Evolutionary conservation across 1,284 basidiomycete genomes (phyloP).

Genomic region (Volvariella surrecta): DNA sequence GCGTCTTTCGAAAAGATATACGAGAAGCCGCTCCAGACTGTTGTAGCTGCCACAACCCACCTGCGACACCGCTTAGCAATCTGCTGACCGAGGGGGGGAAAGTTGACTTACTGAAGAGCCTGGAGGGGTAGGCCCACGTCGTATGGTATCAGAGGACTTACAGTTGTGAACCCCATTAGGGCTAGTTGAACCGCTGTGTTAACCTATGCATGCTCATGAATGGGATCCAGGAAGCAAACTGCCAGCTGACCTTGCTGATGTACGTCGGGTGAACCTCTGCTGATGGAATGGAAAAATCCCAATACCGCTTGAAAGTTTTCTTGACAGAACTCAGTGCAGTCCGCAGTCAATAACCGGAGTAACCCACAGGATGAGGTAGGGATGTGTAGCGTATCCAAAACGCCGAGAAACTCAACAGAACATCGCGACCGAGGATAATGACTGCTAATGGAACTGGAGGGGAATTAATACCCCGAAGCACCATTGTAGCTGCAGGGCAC

Average conservation of each 20-base stretch:
- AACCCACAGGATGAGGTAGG: conserved; percentile 74
- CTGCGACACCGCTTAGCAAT: conserved; percentile 29
- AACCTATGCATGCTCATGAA: conserved; percentile 38
- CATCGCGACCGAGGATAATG: conserved; percentile 87
- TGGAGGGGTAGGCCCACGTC: conserved; percentile 50
- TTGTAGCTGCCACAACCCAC: conserved; percentile 81
- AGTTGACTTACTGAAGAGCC: conserved; percentile 31
- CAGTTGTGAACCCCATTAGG: conserved; percentile 83
- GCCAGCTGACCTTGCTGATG: conserved; percentile 74
- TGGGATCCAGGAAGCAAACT: background rate
- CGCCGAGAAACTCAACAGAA: conserved; percentile 81
- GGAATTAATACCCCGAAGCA: background rate
- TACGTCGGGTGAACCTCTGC: conserved; percentile 87
- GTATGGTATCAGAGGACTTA: conserved; percentile 72
- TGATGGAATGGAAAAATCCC: conserved; percentile 91
- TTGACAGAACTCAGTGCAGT: conserved; percentile 20
- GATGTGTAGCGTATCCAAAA: conserved; percentile 94
- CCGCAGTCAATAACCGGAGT: background rate
- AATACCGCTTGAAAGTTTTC: conserved; percentile 91
- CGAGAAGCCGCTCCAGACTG: conserved; percentile 87
- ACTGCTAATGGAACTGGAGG: conserved; percentile 71
- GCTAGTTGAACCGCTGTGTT: conserved; percentile 91
- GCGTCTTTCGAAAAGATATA: conserved; percentile 76
- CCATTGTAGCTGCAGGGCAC: conserved; percentile 15
- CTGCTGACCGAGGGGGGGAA: background rate